These are phyloP conservation scores for Verticillium zaregamsianum DNA, from an alignment of 2,329 filamentous ascomycete genomes.

Conservation along the genomic window DNA sequence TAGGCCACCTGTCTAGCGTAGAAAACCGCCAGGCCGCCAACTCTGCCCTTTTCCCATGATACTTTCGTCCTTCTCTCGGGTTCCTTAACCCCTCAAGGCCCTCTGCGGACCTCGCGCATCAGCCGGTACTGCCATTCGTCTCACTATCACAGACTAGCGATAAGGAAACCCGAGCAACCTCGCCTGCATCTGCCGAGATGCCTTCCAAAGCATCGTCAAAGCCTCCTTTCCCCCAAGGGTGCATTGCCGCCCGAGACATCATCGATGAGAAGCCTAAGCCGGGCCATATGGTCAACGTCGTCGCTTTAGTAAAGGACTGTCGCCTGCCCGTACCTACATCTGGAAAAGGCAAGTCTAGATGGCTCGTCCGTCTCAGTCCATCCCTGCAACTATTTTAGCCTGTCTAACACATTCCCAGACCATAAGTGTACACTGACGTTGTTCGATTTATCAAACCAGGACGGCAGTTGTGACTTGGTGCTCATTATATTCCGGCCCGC, in stretches of 20 bases:
- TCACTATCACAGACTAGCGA: not conserved
- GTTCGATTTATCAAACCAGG: constrained; percentile 52
- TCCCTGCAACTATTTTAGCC: constrained; percentile 3
- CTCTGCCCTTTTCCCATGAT: too few species aligned
- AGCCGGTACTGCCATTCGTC: not conserved
- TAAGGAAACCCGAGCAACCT: not conserved
- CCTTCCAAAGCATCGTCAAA: not conserved
- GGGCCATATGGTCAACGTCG: constrained; percentile 46
- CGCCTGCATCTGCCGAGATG: not conserved
- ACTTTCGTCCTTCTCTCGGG: too few species aligned
- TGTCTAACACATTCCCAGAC: constrained; percentile 33
- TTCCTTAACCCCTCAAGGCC: too few species aligned
- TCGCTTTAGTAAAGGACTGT: constrained; percentile 68
- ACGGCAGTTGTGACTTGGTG: constrained; percentile 31
- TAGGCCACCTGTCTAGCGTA: too few species aligned
- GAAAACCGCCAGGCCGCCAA: too few species aligned
- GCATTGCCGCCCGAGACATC: constrained; percentile 36
- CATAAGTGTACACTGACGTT: constrained; percentile 58
- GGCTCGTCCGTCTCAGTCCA: not conserved
- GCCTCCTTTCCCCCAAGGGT: constrained; percentile 30
- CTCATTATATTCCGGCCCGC: constrained; percentile 59
- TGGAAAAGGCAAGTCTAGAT: constrained; percentile 41
- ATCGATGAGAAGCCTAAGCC: constrained; percentile 31
- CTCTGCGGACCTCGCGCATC: too few species aligned
- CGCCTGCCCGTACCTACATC: constrained; percentile 46